Evolutionary conservation across 345 rosid species (phyloP), one percentile per base, ranked within the genome.

Genomic region (Geranium rotundifolium): DNA sequence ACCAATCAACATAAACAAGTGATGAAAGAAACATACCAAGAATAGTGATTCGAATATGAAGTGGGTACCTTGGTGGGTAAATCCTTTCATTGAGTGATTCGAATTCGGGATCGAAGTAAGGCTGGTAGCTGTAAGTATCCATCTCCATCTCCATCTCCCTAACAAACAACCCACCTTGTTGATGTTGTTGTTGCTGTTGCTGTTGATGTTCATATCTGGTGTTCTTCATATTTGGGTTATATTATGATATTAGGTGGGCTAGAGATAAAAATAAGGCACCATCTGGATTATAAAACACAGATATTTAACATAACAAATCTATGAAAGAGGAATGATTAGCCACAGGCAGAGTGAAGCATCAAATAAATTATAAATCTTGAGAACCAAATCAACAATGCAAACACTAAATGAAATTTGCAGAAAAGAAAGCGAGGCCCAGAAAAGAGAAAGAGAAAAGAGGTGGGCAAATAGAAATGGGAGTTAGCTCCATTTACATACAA

Each of bases 21-120:
- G 18, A 54, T 1, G 2, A 54, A 17, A 54, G 19, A 54, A 15
- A 17, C 17, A 54, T 2, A 54, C 17, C 16, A 54, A 29, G 56
- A 67, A 0, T n/a, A n/a, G n/a, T n/a, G n/a, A 29, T 2, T 16
- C 4, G 7, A 2, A 31, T 31, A 3, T 31, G 37, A 31, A 31
- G 8, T 23, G 2, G 7, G 17, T 58, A 85, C 96, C 90, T 83
- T 16, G 96, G 87, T 67, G 97, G 96, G 63, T 93, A 68, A 50
- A 93, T 93, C 74, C 95, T 79, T 71, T 90, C 99, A 46, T 90
- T 72, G 62, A 93, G 83, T 27, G 86, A 78, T 65, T 93, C 88
- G 54, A 73, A 81, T 37, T 82, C 89, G 6, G 97, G 95, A 73
- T 89, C 93, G 65, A 81, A 41, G 65, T 83, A 87, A 62, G 96